Percentiles rank a stretch among this genome's conserved stretches.
Conservation (phyloP, 2,329 filamentous ascomycete genomes). For the Penicillium sp. region DNA sequence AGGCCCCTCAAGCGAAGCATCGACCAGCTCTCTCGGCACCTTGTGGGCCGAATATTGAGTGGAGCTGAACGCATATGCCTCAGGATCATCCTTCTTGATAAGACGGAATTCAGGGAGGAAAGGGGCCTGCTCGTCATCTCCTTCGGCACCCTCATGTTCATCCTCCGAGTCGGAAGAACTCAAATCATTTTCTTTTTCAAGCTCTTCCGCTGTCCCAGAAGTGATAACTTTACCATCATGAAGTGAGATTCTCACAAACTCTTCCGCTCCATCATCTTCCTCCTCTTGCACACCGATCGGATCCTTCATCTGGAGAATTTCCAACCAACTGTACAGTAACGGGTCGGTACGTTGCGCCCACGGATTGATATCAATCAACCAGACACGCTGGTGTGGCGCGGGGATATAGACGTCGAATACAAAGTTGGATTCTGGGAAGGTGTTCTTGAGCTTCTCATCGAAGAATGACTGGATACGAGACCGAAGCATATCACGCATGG, state of each 20-base stretch:
- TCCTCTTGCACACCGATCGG: conserved; percentile 38
- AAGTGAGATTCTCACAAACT: conserved; percentile 38
- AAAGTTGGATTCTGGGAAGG: conserved; percentile 81
- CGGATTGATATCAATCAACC: conserved; percentile 91
- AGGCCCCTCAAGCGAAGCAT: conserved; percentile 63
- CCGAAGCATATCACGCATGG: conserved; percentile 64
- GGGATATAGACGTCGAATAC: conserved; percentile 92
- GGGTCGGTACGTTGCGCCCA: conserved; percentile 90
- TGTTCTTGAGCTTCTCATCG: conserved; percentile 66
- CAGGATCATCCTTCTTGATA: conserved; percentile 78
- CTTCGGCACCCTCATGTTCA: conserved; percentile 48
- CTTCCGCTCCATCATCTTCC: conserved; percentile 30
- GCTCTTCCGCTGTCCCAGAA: conserved; percentile 22
- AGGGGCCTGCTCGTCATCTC: conserved; percentile 50
- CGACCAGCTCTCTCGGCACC: conserved; percentile 86
- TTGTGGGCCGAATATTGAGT: conserved; percentile 94
- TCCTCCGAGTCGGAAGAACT: conserved; percentile 30
- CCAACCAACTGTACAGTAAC: conserved; percentile 83
- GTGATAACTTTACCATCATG: conserved; percentile 21
- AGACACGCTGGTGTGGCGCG: conserved; percentile 68
- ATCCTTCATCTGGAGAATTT: conserved; percentile 69
- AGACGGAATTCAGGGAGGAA: conserved; percentile 76
- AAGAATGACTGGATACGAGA: conserved; percentile 76
- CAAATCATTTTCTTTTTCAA: conserved; percentile 31
- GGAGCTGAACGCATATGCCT: conserved; percentile 80